Evolutionary conservation across 345 rosid species (phyloP).

Genomic region (Kandelia obovata): DNA sequence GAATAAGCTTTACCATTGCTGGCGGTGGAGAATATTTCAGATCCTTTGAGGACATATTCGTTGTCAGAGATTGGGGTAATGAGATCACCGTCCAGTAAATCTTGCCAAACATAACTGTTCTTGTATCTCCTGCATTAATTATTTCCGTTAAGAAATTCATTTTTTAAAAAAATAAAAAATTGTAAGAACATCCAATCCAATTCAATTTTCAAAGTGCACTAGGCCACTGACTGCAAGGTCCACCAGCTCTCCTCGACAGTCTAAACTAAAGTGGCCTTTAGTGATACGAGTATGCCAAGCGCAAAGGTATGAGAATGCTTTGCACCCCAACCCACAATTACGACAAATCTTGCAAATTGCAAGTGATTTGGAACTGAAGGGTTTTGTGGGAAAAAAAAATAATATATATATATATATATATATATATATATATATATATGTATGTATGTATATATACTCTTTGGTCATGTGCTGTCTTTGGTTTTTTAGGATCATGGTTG

Average conservation of each 20-base stretch:
- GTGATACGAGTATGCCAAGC: no score
- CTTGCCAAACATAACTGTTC: slow-evolving; percentile 76
- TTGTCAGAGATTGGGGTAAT: slow-evolving; percentile 67
- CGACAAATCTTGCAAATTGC: no score
- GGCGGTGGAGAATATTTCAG: slow-evolving; percentile 27
- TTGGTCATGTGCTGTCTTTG: neutral
- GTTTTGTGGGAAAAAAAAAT: neutral
- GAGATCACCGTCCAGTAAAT: slow-evolving; percentile 65
- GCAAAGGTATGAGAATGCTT: no score
- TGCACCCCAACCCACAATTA: no score
- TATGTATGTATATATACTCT: neutral
- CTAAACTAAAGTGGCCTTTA: no score
- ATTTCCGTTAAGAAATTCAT: neutral
- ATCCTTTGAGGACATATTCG: slow-evolving; percentile 76
- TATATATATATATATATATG: neutral
- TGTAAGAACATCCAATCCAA: no score
- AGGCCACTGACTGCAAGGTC: no score
- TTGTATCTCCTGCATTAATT: slow-evolving; percentile 50
- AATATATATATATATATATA: neutral
- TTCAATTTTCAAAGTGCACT: no score
- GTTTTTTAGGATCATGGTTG: no score
- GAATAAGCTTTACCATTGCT: neutral
- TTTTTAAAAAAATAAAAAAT: no score
- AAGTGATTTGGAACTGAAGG: no score
- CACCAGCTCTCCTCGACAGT: no score